Percentiles rank a stretch among this genome's conserved stretches.
These are phyloP conservation scores for Ogataea dorogensis DNA, from an alignment of 805 yeast genomes.

Conservation along the genomic window DNA sequence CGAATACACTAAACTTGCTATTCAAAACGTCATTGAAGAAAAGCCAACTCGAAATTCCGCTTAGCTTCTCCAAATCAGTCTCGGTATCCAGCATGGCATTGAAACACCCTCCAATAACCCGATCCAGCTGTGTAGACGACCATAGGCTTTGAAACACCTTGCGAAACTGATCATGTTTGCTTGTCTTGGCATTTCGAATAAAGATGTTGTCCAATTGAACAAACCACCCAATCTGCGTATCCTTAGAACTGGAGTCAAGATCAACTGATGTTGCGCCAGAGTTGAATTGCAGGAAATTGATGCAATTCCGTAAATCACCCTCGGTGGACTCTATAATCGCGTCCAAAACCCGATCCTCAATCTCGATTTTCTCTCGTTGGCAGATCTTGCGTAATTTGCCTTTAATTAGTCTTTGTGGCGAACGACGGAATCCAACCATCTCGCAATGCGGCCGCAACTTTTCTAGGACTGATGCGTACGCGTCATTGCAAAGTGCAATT, in stretches of 20 bases:
- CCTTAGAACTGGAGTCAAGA: conserved; percentile 44
- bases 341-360: conserved; percentile 52
- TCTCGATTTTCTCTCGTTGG: conserved; percentile 47
- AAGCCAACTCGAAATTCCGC: conserved; percentile 71
- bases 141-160: conserved; percentile 47
- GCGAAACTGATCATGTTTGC: conserved; percentile 48
- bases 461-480: conserved; percentile 73
- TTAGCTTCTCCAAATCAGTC: conserved; percentile 57
- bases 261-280: conserved; percentile 6
- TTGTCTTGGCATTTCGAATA: conserved; percentile 44
- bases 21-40: conserved; percentile 63
- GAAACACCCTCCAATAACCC: conserved; percentile 70
- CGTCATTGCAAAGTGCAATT: conserved; percentile 88
- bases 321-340: conserved; percentile 70
- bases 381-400: conserved; percentile 53
- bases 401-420: conserved; percentile 46
- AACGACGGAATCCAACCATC: conserved; percentile 60
- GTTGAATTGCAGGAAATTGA: conserved; percentile 77
- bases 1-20: conserved; percentile 45
- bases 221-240: conserved; percentile 65
- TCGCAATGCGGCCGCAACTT: conserved; percentile 73
- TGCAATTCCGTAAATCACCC: conserved; percentile 82
- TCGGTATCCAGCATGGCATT: conserved; percentile 63
- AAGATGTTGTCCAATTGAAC: conserved; percentile 61
- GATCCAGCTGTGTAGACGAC: conserved; percentile 53